Evolutionary conservation across 2,329 filamentous ascomycete species (phyloP).

Genomic region (Penicillium frequentans): DNA sequence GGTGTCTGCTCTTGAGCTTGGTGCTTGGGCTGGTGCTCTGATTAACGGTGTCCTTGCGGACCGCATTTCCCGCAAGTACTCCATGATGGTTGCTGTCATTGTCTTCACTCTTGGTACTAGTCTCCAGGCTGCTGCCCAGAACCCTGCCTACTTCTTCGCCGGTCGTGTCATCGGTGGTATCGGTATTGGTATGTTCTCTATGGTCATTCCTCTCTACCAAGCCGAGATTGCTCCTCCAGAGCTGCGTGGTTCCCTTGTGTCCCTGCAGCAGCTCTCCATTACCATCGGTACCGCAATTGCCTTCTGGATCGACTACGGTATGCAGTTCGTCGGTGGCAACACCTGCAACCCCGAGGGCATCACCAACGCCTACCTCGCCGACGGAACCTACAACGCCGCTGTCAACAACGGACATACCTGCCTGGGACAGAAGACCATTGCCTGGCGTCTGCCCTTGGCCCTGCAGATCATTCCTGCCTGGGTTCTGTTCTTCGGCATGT

Average conservation of each 20-base stretch:
- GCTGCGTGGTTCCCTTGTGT: slow-evolving; percentile 65
- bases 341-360: slow-evolving; percentile 12
- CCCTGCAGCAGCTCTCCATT: slow-evolving; percentile 64
- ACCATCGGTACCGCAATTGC: slow-evolving; percentile 57
- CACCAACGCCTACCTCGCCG: slow-evolving; percentile 1
- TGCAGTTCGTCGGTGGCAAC: slow-evolving; percentile 49
- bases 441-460: slow-evolving; percentile 49
- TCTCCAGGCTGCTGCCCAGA: slow-evolving; percentile 30
- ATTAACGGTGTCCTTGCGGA: slow-evolving; percentile 33
- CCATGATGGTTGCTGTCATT: slow-evolving; percentile 35
- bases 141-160: slow-evolving; percentile 28
- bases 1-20: slow-evolving; percentile 35
- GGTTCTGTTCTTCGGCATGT: slow-evolving; percentile 69
- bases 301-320: slow-evolving; percentile 57
- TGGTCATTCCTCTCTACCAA: slow-evolving; percentile 32
- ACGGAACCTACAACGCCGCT: slow-evolving; percentile 60
- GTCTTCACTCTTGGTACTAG: slow-evolving; percentile 35
- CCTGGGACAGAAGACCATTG: slow-evolving; percentile 58
- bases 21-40: slow-evolving; percentile 34
- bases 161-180: slow-evolving; percentile 30
- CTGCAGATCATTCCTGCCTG: slow-evolving; percentile 63
- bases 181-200: slow-evolving; percentile 32
- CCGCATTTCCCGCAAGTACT: slow-evolving; percentile 32
- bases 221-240: slow-evolving; percentile 55
- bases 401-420: slow-evolving; percentile 65